These are phyloP conservation scores for Exsudoporus floridanus DNA, from an alignment of 1,284 basidiomycete genomes.

Conservation along the genomic window DNA sequence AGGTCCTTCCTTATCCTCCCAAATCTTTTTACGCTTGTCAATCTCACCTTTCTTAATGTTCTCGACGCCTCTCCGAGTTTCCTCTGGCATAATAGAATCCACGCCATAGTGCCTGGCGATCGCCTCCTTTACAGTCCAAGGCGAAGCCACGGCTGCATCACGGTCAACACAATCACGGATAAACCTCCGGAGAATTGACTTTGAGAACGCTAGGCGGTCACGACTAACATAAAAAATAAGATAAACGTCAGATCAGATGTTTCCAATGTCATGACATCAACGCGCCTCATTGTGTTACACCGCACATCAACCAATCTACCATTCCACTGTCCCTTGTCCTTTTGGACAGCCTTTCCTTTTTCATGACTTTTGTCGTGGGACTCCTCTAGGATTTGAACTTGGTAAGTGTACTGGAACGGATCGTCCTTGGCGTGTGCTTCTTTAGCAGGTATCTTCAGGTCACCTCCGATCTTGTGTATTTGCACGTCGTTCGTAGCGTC, in stretches of 20 bases:
- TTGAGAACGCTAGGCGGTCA: constrained; percentile 92
- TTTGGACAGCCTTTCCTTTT: constrained; percentile 52
- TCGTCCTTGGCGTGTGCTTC: constrained; percentile 76
- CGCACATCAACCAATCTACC: constrained; percentile 79
- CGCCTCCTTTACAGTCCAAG: constrained; percentile 89
- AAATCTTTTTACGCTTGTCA: constrained; percentile 85
- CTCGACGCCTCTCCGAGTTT: constrained; percentile 76
- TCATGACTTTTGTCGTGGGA: constrained; percentile 67
- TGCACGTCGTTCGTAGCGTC: constrained; percentile 42
- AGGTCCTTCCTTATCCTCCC: constrained; percentile 80
- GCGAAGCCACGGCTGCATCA: constrained; percentile 87
- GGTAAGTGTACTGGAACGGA: constrained; percentile 84
- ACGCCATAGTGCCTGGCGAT: constrained; percentile 86
- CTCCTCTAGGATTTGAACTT: constrained; percentile 80
- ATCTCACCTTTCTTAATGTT: constrained; percentile 83
- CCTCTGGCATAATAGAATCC: constrained; percentile 81
- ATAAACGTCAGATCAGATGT: constrained; percentile 2
- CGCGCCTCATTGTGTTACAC: constrained; percentile 77
- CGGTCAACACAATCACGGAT: constrained; percentile 92
- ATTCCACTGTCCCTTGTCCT: constrained; percentile 57
- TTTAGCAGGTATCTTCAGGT: constrained; percentile 74
- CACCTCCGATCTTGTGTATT: constrained; percentile 72
- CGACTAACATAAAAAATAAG: constrained; percentile 52
- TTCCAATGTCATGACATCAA: constrained; percentile 14
- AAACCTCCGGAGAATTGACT: constrained; percentile 94